Evolutionary conservation across 1,284 basidiomycete species (phyloP).

Genomic region (Hymenochaete sp.): DNA sequence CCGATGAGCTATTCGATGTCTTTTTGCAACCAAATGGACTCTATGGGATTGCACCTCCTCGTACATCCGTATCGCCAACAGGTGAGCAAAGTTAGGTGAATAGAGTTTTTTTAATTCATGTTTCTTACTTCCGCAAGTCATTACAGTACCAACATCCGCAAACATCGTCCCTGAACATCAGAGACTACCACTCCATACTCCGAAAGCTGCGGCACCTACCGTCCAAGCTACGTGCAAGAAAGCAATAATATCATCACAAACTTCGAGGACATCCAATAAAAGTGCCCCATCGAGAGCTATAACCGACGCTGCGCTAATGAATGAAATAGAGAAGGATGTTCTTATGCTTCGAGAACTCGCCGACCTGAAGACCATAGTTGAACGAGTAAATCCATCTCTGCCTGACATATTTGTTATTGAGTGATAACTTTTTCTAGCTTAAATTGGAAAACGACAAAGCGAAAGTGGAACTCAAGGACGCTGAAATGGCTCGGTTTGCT

Average conservation of each 20-base stretch:
- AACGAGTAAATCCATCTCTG: constrained; percentile 8
- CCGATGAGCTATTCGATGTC: constrained; percentile 10
- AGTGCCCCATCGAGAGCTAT: background rate
- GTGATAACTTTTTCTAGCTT: constrained; percentile 5
- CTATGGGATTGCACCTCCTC: constrained; percentile 5
- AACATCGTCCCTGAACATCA: too few species aligned
- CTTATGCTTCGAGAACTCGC: background rate
- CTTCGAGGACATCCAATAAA: background rate
- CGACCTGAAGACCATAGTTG: constrained; percentile 15
- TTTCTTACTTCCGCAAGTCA: too few species aligned
- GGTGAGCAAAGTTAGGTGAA: background rate
- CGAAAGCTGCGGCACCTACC: background rate
- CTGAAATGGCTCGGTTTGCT: constrained; percentile 36
- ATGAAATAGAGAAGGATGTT: background rate
- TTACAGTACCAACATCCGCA: too few species aligned
- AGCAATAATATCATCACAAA: background rate
- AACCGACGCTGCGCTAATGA: background rate
- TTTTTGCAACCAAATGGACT: constrained; percentile 10
- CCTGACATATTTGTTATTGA: background rate
- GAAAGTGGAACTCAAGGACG: constrained; percentile 35
- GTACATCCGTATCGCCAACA: background rate
- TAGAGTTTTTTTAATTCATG: background rate
- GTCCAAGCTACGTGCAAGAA: background rate
- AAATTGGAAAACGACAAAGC: constrained; percentile 5
- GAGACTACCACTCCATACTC: background rate